Percentiles rank a stretch among this genome's conserved stretches.
These are phyloP conservation scores for Amanita rimosa DNA, from an alignment of 768 basidiomycete species.

Conservation along the genomic window DNA sequence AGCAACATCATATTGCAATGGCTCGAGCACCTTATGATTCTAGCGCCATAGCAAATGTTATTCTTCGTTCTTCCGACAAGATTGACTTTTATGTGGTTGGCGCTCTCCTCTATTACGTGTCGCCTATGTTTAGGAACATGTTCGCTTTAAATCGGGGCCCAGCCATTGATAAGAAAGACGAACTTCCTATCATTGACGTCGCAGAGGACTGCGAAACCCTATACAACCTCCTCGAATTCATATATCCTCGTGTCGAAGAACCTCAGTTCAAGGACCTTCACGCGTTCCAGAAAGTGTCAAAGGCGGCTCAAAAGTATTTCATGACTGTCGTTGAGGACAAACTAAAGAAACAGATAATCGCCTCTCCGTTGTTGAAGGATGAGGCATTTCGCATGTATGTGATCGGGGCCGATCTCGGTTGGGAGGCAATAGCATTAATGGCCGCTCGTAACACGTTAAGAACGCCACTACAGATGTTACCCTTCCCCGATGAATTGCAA, in stretches of 20 bases:
- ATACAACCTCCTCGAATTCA: constrained; percentile 5
- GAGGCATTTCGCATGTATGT: not conserved
- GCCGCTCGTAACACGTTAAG: constrained; percentile 23
- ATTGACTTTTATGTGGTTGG: constrained; percentile 19
- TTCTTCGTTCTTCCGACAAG: constrained; percentile 18
- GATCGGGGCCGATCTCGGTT: not conserved
- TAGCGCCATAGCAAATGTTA: constrained; percentile 13
- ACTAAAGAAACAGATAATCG: not conserved
- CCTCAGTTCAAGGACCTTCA: not conserved
- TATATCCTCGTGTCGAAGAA: constrained; percentile 4
- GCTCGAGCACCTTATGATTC: not conserved
- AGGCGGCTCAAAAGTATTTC: constrained; percentile 2
- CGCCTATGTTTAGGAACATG: constrained; percentile 22
- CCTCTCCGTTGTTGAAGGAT: not conserved
- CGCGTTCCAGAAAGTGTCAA: not conserved
- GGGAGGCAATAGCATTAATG: constrained; percentile 11
- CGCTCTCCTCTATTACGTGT: constrained; percentile 16
- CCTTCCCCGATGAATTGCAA: not conserved
- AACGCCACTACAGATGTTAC: constrained; percentile 23
- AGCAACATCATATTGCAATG: too few species aligned
- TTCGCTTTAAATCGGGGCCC: constrained; percentile 13
- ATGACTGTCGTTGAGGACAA: constrained; percentile 2
- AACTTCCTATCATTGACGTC: constrained; percentile 7
- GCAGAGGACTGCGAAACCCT: constrained; percentile 8
- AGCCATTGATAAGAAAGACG: not conserved